Conservation (phyloP, 1,284 basidiomycete genomes). For the Pisolithus thermaeus region DNA sequence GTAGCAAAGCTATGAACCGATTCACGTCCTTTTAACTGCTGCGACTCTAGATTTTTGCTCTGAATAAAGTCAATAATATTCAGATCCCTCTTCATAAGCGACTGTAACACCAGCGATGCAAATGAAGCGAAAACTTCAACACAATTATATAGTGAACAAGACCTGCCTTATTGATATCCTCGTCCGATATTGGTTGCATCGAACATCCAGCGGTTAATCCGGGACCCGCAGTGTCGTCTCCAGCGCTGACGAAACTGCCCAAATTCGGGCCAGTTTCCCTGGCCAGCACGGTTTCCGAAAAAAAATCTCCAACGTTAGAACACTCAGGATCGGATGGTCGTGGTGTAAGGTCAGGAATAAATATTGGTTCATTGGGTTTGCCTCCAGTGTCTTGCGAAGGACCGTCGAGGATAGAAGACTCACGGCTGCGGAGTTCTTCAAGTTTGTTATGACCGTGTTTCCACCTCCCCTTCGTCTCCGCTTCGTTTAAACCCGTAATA, state of each 20-base stretch:
- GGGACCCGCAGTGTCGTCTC: neutral
- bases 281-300: no score
- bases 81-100: slow-evolving; percentile 8
- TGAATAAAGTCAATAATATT: slow-evolving; percentile 26
- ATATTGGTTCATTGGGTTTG: no score
- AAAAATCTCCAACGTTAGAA: neutral
- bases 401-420: neutral
- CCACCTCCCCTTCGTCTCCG: neutral
- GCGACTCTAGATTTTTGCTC: slow-evolving; percentile 13
- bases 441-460: neutral
- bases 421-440: neutral
- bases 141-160: neutral
- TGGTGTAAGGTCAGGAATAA: no score
- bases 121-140: neutral
- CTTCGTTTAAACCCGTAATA: neutral
- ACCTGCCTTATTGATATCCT: neutral
- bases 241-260: no score
- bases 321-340: neutral
- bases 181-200: slow-evolving; percentile 1
- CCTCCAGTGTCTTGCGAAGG: neutral
- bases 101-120: slow-evolving; percentile 1
- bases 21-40: neutral
- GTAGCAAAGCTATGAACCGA: neutral
- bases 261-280: no score
- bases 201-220: neutral